phyloP scores from a whole-genome alignment of 2,329 filamentous ascomycete species.

The Cylindrodendrum hubeiense region DNA sequence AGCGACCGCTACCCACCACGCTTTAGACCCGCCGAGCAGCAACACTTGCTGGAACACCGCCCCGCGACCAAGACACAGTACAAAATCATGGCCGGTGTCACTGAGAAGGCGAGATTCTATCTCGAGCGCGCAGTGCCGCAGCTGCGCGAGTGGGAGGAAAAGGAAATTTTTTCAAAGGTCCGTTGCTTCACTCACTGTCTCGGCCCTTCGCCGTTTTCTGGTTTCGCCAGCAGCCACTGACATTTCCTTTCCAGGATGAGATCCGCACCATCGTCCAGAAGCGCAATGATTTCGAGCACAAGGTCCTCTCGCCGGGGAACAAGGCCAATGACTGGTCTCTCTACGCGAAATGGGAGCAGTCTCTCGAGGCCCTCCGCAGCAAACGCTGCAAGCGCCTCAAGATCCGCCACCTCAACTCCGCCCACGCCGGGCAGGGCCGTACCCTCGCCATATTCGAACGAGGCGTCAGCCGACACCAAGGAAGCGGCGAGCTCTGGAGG shows the following conservation, averaged over 20 bases:
- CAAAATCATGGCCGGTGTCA: slow-evolving; percentile 78
- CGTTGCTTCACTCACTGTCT: slow-evolving; percentile 28
- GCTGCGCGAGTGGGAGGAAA: slow-evolving; percentile 90
- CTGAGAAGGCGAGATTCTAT: slow-evolving; percentile 95
- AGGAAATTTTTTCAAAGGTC: slow-evolving; percentile 89
- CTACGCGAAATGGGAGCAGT: slow-evolving; percentile 81
- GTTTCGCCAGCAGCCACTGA: slow-evolving; percentile 18
- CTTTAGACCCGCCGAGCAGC: neutral
- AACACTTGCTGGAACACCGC: neutral
- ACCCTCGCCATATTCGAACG: slow-evolving; percentile 93
- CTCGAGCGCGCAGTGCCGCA: slow-evolving; percentile 93
- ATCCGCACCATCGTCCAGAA: slow-evolving; percentile 90
- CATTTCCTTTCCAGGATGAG: slow-evolving; percentile 75
- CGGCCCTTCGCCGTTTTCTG: neutral
- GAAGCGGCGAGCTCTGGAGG: slow-evolving; percentile 85
- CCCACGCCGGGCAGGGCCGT: slow-evolving; percentile 81
- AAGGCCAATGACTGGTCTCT: slow-evolving; percentile 83
- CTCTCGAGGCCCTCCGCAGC: slow-evolving; percentile 79
- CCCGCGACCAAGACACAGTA: neutral
- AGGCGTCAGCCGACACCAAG: slow-evolving; percentile 85
- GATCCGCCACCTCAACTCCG: slow-evolving; percentile 74
- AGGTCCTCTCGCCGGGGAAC: slow-evolving; percentile 84
- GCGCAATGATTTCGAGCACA: slow-evolving; percentile 93
- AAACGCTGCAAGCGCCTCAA: slow-evolving; percentile 87
- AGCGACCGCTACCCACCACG: neutral